Conservation (phyloP, 2,329 filamentous ascomycete species). For the Capronia americana region DNA sequence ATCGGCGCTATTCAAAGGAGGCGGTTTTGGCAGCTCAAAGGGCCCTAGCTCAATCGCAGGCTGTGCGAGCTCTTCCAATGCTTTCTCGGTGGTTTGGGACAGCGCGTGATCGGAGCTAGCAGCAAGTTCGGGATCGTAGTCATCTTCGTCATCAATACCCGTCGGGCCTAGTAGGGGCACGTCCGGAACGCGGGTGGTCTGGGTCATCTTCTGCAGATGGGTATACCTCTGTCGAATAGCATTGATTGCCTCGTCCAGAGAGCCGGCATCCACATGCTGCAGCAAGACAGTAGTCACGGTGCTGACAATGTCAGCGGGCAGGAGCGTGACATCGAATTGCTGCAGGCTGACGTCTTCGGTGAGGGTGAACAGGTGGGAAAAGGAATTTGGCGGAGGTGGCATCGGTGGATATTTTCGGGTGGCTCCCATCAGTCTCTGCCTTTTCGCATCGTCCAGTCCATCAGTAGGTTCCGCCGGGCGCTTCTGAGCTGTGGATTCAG, state of each 20-base stretch:
- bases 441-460: slow-evolving; percentile 77
- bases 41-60: slow-evolving; percentile 68
- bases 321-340: slow-evolving; percentile 79
- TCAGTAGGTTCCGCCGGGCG: slow-evolving; percentile 75
- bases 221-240: slow-evolving; percentile 48
- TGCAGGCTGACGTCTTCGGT: slow-evolving; percentile 76
- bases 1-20: slow-evolving; percentile 72
- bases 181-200: slow-evolving; percentile 42
- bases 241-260: slow-evolving; percentile 75
- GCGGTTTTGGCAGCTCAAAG: slow-evolving; percentile 80
- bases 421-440: slow-evolving; percentile 70
- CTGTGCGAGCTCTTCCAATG: slow-evolving; percentile 55
- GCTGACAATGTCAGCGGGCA: slow-evolving; percentile 76
- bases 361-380: slow-evolving; percentile 85
- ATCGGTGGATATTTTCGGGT: slow-evolving; percentile 69
- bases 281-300: slow-evolving; percentile 83
- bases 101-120: slow-evolving; percentile 76
- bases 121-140: slow-evolving; percentile 89
- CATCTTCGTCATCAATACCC: slow-evolving; percentile 82
- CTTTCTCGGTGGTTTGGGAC: slow-evolving; percentile 66
- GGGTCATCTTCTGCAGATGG: slow-evolving; percentile 44
- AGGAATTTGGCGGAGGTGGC: slow-evolving; percentile 75
- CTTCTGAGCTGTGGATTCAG: slow-evolving; percentile 74
- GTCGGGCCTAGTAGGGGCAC: slow-evolving; percentile 51
- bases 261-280: slow-evolving; percentile 70